Evolutionary conservation across 2,329 filamentous ascomycete species (phyloP), one percentile per base, ranked within the genome.

Genomic region (Myriosclerotinia curreyana): DNA sequence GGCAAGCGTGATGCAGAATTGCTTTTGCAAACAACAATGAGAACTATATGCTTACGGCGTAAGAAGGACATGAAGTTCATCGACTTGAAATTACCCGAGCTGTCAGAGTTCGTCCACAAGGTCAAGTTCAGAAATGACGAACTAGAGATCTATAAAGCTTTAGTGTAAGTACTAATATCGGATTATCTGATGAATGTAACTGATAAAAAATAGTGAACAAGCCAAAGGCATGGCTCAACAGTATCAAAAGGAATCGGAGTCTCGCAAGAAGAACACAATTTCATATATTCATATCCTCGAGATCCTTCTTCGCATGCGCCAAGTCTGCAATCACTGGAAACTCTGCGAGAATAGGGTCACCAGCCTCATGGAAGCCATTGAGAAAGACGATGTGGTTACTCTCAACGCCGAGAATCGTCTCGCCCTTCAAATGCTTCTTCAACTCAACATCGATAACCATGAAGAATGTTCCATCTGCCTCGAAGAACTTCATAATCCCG

Each of bases 61-160:
- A 89, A 87, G 75, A 96, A 96, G 74, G 88, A 94, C 64, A 96
- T 96, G 92, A 82, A 83, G 6, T 96, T 96, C 72, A 84, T 96
- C 60, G 91, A 96, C 69, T 79, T 96, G 25, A 89, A 86, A 67
- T 80, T 96, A 11, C 92, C 92, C 0, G 80, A 86, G 17, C 86
- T 96, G 71, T 88, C 86, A 0, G 91, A 94, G 72, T 92, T 89
- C 69, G 80, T 95, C 7, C 87, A 95, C 71, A 84, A 85, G 11
- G 85, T 96, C 69, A 81, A 86, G 11, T 92, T 96, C 71, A 83
- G 86, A 51, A 76, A 84, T 0, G 86, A 92, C 44, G 92, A 96
- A 74, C 82, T 86, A 69, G 83, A 86, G 70, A 91, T 90, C 76
- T 96, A 96, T 72, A 84, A 91, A 48, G 86, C 86, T 44, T 80